Base-by-base conservation (phyloP, 768 basidiomycete genomes). In the Pulveroboletus frians region DNA sequence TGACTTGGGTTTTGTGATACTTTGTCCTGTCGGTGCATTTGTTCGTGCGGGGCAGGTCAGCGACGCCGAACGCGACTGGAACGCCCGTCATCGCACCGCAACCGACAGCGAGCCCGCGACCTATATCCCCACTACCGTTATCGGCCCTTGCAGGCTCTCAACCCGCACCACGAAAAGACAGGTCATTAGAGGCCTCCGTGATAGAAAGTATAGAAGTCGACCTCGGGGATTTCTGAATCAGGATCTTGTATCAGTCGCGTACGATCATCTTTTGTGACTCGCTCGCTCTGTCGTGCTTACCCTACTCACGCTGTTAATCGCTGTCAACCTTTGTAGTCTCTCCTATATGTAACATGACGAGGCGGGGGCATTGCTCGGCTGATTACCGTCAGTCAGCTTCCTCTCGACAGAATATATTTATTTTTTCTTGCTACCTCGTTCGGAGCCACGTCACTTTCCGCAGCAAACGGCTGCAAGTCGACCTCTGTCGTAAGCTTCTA, bases 151-250 rank as follows among this genome's bases (percentile, higher is more conserved):
- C 58, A 29, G 57, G 57, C 46, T 61, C 70, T 43, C 61, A 63
- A 32, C 43, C 59, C 21, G 31, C 58, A 3, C 58, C 68, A 31
- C 62, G 63, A 46, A 66, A 66, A 29, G 58, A 65, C 50, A 76
- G 76, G 59, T 69, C 71, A 17, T 73, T 84, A 45, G 81, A 83
- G 60, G 71, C 77, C 5, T 71, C 76, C 17, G 64, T 88, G 34
- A 76, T 85, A 54, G 81, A 84, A 41, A 75, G 75, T 26, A 75
- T 89, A 55, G 86, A 89, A 54, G 75, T 89, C 51, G 86, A 89
- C 64, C 71, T 89, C 39, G 87, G 87, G 43, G 87, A 89, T 67
- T 89, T 89, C 66, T 89, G 66, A 60, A 37, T 43, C 39, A 9
- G 40, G 14, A 50, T 39, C 46, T 17, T 49, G 21, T 34, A 21